Conservation (phyloP, 169 alveolate genomes). For the Cryptosporidium sp. region DNA sequence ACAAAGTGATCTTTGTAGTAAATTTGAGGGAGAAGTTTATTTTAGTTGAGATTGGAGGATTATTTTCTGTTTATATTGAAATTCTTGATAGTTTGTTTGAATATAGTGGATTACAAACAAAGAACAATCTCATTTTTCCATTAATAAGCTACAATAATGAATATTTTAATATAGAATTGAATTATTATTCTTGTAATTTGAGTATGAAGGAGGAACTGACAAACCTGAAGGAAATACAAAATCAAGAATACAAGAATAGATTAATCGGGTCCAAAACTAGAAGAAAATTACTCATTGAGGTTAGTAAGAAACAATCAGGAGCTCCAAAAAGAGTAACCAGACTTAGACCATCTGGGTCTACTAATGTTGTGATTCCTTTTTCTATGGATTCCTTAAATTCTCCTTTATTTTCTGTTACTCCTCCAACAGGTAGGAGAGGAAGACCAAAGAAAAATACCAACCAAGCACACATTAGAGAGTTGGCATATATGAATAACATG, state of each 20-base stretch:
- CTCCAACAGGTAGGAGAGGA: constrained; percentile 4
- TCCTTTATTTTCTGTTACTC: not conserved
- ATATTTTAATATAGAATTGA: constrained; percentile 21
- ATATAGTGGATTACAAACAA: not conserved
- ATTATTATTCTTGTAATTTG: constrained; percentile 18
- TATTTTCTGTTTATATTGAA: constrained; percentile 13
- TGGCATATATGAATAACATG: not conserved
- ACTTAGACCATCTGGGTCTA: constrained; percentile 21
- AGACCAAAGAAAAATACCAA: not conserved
- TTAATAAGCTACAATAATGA: constrained; percentile 25
- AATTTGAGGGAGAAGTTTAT: constrained; percentile 14
- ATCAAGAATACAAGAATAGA: not conserved
- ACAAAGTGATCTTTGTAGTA: constrained; percentile 12
- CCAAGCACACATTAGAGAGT: not conserved
- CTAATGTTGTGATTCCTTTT: not conserved
- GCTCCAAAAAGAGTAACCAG: constrained; percentile 74
- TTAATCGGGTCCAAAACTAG: constrained; percentile 33
- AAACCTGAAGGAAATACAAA: not conserved
- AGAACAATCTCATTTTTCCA: constrained; percentile 2
- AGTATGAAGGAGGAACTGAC: not conserved
- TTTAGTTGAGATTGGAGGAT: constrained; percentile 19
- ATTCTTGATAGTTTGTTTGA: not conserved
- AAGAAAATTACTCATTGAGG: not conserved
- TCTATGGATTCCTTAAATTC: not conserved
- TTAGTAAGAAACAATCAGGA: constrained; percentile 20